Conservation (phyloP, 2,329 filamentous ascomycete species). For the Clarireedia monteithiana region DNA sequence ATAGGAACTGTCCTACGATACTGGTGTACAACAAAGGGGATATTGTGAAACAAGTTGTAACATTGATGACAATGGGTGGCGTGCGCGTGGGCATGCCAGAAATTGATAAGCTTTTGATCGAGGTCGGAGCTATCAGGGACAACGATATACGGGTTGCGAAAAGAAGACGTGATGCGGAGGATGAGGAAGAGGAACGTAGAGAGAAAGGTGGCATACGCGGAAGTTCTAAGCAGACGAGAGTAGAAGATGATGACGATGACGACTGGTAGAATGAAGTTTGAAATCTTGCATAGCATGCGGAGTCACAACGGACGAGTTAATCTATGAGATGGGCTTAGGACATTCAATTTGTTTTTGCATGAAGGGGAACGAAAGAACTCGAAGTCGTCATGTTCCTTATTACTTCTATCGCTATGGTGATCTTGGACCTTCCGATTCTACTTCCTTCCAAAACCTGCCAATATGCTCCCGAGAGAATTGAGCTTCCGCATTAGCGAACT, state of each 20-base stretch:
- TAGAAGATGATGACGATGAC: slow-evolving; percentile 37
- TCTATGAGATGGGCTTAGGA: neutral
- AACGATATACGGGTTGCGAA: slow-evolving; percentile 65
- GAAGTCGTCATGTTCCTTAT: too few relatives aligned
- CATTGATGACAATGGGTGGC: slow-evolving; percentile 71
- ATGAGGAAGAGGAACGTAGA: slow-evolving; percentile 25
- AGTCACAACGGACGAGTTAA: slow-evolving; percentile 1
- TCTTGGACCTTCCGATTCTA: too few relatives aligned
- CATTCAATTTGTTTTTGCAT: neutral
- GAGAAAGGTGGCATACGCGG: slow-evolving; percentile 26
- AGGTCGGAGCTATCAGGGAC: slow-evolving; percentile 70
- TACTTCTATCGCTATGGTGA: too few relatives aligned
- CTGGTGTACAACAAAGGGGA: slow-evolving; percentile 88
- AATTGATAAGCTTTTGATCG: slow-evolving; percentile 73
- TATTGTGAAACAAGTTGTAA: slow-evolving; percentile 88
- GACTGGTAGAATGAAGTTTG: slow-evolving; percentile 2
- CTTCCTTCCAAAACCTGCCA: too few relatives aligned
- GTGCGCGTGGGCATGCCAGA: slow-evolving; percentile 62
- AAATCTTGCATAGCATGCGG: slow-evolving; percentile 7
- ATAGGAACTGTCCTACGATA: slow-evolving; percentile 89
- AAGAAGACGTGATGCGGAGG: slow-evolving; percentile 26
- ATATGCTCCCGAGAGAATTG: too few relatives aligned
- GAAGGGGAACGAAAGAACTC: too few relatives aligned
- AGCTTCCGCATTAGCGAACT: too few relatives aligned
- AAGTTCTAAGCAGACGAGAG: slow-evolving; percentile 17